Evolutionary conservation across 78 protist genomes (phyloP).

Genomic region (Polysphondylium violaceum): DNA sequence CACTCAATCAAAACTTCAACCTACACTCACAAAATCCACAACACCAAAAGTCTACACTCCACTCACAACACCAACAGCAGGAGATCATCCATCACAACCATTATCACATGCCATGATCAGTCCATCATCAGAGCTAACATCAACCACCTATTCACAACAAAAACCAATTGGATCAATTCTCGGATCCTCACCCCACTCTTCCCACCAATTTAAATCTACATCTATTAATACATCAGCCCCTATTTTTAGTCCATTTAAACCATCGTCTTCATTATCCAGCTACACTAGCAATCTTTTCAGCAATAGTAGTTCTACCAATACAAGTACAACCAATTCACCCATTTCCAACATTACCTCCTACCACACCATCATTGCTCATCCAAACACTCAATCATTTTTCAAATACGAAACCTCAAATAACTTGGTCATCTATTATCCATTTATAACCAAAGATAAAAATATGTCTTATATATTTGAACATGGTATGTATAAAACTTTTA

Average conservation of each 20-base stretch:
- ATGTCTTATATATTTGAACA: slow-evolving; percentile 3
- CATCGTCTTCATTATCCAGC: no score
- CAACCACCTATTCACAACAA: neutral
- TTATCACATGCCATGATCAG: no score
- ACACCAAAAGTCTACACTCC: neutral
- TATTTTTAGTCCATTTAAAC: no score
- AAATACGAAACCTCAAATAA: slow-evolving; percentile 28
- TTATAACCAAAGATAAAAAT: neutral
- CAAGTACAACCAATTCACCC: neutral
- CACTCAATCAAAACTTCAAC: neutral
- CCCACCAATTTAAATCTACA: no score
- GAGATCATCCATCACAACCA: neutral
- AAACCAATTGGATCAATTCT: neutral
- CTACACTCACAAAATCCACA: neutral
- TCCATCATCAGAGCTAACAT: neutral
- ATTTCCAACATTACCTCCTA: neutral
- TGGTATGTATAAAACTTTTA: slow-evolving; percentile 4
- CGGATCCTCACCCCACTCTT: no score
- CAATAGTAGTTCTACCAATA: neutral
- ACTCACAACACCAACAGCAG: neutral
- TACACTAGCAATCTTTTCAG: neutral
- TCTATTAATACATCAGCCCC: no score
- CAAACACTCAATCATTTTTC: slow-evolving; percentile 1
- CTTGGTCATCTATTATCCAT: slow-evolving; percentile 13
- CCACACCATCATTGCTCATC: neutral